Percentiles rank a stretch among this genome's conserved stretches.
phyloP scores from a whole-genome alignment of 2,329 filamentous ascomycete species.

The Diaporthe citriasiana region DNA sequence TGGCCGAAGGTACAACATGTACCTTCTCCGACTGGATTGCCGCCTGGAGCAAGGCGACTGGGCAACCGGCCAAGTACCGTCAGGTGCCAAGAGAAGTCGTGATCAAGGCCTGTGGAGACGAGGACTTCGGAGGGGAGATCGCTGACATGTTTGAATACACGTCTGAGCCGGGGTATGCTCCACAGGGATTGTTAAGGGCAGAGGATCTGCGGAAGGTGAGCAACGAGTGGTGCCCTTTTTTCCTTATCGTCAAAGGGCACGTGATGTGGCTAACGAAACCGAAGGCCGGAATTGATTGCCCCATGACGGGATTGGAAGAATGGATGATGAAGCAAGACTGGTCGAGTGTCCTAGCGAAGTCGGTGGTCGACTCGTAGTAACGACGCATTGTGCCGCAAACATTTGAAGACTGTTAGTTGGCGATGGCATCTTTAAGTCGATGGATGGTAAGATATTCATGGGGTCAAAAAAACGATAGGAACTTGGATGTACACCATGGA shows the following conservation, averaged over 20 bases:
- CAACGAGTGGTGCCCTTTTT: conserved; percentile 42
- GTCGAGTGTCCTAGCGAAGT: conserved; percentile 37
- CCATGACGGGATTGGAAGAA: conserved; percentile 57
- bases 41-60: conserved; percentile 57
- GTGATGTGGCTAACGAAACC: background rate
- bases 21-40: conserved; percentile 62
- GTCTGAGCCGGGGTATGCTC: conserved; percentile 62
- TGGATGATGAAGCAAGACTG: conserved; percentile 56
- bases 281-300: conserved; percentile 60
- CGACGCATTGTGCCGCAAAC: background rate
- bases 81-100: conserved; percentile 58
- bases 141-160: conserved; percentile 63
- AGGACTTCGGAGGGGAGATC: conserved; percentile 59
- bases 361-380: background rate
- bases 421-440: too few species aligned
- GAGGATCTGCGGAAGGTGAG: conserved; percentile 60
- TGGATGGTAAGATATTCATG: too few species aligned
- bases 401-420: too few species aligned
- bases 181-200: conserved; percentile 56
- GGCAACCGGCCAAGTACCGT: conserved; percentile 53
- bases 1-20: conserved; percentile 61
- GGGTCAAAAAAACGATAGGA: too few species aligned
- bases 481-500: too few species aligned
- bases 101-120: conserved; percentile 54
- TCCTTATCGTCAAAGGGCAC: background rate